phyloP scores from a whole-genome alignment of 2,329 filamentous ascomycete species.

The Hymenoscyphus albidus region DNA sequence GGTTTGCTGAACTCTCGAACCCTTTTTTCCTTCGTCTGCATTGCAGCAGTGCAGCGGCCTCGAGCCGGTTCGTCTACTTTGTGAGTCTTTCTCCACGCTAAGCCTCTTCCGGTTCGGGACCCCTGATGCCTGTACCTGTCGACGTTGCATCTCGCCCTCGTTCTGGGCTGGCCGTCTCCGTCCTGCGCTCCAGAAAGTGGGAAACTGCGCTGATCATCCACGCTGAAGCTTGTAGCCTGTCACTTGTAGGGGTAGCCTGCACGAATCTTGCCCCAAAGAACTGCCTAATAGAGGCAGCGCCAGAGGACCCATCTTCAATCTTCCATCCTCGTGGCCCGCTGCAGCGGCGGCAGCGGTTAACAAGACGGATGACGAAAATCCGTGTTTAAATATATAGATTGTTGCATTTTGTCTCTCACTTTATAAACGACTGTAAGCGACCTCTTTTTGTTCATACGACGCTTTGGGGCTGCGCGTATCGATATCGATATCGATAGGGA shows the following conservation, averaged over 20 bases:
- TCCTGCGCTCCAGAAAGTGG: conserved; percentile 3
- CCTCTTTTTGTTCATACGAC: not conserved
- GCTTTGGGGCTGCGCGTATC: not conserved
- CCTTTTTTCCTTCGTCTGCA: not conserved
- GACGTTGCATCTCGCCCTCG: not conserved
- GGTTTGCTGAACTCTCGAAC: not conserved
- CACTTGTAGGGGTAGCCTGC: too few species aligned
- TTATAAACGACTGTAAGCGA: not conserved
- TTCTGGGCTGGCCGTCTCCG: not conserved
- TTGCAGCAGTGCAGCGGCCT: not conserved
- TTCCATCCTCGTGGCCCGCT: not conserved
- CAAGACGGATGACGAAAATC: not conserved
- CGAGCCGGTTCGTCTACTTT: not conserved
- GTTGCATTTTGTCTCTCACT: not conserved
- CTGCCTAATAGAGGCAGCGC: not conserved
- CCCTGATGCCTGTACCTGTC: not conserved
- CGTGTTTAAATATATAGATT: conserved; percentile 1
- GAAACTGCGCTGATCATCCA: not conserved
- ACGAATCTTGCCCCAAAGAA: not conserved
- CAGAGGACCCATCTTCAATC: not conserved
- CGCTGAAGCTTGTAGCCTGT: too few species aligned
- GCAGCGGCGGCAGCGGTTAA: conserved; percentile 1
- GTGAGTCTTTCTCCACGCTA: not conserved
- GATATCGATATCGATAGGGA: not conserved
- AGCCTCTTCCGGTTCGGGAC: not conserved